Percentiles rank a stretch among this genome's conserved stretches.
Conservation (phyloP, 768 basidiomycete species). For the Lactarius hengduanensis region DNA sequence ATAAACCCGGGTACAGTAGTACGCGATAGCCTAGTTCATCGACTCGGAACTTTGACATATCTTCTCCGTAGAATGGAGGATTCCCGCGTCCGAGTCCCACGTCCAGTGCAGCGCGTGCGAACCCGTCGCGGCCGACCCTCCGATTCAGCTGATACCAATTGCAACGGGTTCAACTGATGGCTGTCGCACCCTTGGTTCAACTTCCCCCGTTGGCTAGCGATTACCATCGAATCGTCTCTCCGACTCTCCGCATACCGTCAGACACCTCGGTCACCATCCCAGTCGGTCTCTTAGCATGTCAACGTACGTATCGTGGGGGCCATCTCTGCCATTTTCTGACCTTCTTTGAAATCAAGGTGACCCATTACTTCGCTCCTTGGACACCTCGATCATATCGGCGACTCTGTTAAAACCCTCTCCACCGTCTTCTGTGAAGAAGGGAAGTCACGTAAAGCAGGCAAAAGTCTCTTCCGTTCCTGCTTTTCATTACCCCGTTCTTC, state of each 20-base stretch:
- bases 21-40: background rate
- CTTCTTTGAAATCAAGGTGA: slow-evolving; percentile 48
- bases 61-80: slow-evolving; percentile 1
- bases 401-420: slow-evolving; percentile 46
- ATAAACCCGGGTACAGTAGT: background rate
- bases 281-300: slow-evolving; percentile 77
- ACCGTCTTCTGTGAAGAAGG: slow-evolving; percentile 42
- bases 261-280: slow-evolving; percentile 54
- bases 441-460: slow-evolving; percentile 46
- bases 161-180: slow-evolving; percentile 33
- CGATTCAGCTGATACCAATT: slow-evolving; percentile 4
- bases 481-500: slow-evolving; percentile 51
- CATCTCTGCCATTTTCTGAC: background rate
- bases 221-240: slow-evolving; percentile 66
- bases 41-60: background rate
- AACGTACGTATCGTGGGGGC: slow-evolving; percentile 49
- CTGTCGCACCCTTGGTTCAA: slow-evolving; percentile 46
- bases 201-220: slow-evolving; percentile 40
- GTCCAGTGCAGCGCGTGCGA: background rate
- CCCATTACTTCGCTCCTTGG: slow-evolving; percentile 59
- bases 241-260: slow-evolving; percentile 53
- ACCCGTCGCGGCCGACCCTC: background rate
- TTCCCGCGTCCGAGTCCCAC: background rate
- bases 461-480: slow-evolving; percentile 53
- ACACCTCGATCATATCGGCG: slow-evolving; percentile 55